Evolutionary conservation across 2,329 filamentous ascomycete genomes (phyloP).

Genomic region (Epichloe coenophiala): DNA sequence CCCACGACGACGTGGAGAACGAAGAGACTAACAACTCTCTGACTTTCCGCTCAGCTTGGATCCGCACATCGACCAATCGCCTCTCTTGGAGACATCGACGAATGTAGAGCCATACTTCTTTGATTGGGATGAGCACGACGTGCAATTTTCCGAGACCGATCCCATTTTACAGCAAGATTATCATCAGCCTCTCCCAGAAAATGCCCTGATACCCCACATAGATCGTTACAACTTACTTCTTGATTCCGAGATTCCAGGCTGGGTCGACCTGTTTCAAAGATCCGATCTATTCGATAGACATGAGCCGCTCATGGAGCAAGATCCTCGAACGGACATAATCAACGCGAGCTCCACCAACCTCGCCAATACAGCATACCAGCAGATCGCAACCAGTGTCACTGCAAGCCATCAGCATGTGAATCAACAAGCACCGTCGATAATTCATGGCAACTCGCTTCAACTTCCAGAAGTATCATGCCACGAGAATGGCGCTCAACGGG

Average conservation of each 20-base stretch:
- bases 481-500: not conserved
- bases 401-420: not conserved
- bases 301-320: not conserved
- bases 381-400: not conserved
- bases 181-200: not conserved
- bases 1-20: slow-evolving; percentile 1
- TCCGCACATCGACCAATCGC: not conserved
- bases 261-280: not conserved
- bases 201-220: not conserved
- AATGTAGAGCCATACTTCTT: not conserved
- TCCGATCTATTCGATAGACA: not conserved
- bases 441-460: not conserved
- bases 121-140: not conserved
- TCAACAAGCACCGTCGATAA: not conserved
- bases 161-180: not conserved
- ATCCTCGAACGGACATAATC: not conserved
- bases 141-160: not conserved
- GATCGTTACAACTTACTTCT: not conserved
- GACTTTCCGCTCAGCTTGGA: not conserved
- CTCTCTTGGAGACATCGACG: not conserved
- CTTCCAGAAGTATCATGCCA: not conserved
- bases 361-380: not conserved
- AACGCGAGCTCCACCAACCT: not conserved
- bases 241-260: not conserved
- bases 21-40: slow-evolving; percentile 1